A percentile compares a stretch with the other conserved stretches of the same genome.
phyloP scores from a whole-genome alignment of 768 basidiomycete genomes.

The Tricholoma matsutake region DNA sequence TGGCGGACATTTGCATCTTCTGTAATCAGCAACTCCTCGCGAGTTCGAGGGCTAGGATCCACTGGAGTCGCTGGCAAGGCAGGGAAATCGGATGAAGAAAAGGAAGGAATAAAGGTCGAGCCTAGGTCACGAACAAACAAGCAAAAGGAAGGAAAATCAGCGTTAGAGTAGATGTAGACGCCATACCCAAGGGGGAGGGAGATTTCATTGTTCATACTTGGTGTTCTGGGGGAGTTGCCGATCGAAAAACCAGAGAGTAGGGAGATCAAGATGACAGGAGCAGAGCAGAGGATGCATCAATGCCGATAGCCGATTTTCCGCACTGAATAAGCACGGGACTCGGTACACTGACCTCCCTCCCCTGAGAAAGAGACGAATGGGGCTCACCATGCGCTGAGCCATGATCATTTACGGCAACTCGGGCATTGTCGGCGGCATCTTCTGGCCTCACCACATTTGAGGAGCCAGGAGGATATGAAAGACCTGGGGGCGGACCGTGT shows the following conservation, averaged over 20 bases:
- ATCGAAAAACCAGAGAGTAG: conserved; percentile 32
- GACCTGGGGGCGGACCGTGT: conserved; percentile 68
- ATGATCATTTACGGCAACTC: conserved; percentile 27
- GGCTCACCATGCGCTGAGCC: conserved; percentile 66
- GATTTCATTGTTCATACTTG: conserved; percentile 30
- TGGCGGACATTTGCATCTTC: conserved; percentile 22
- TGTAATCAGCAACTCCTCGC: conserved; percentile 28
- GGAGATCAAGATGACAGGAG: conserved; percentile 31
- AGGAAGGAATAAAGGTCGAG: conserved; percentile 49
- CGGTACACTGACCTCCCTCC: conserved; percentile 89
- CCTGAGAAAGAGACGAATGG: conserved; percentile 49
- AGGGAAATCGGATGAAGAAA: conserved; percentile 77
- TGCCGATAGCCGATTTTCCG: conserved; percentile 75
- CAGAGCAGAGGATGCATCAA: conserved; percentile 49
- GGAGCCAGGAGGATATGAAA: conserved; percentile 42
- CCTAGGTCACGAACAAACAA: conserved; percentile 35
- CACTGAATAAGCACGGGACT: conserved; percentile 87
- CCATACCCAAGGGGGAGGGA: conserved; percentile 47
- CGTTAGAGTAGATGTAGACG: conserved; percentile 51
- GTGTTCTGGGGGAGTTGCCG: conserved; percentile 26
- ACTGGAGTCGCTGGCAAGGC: conserved; percentile 48
- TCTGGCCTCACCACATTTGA: conserved; percentile 11
- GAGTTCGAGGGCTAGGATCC: conserved; percentile 24
- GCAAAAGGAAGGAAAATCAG: conserved; percentile 43
- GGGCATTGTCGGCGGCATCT: conserved; percentile 21